phyloP scores from a whole-genome alignment of 805 yeast genomes.

The Sugiyamaella smithiae region DNA sequence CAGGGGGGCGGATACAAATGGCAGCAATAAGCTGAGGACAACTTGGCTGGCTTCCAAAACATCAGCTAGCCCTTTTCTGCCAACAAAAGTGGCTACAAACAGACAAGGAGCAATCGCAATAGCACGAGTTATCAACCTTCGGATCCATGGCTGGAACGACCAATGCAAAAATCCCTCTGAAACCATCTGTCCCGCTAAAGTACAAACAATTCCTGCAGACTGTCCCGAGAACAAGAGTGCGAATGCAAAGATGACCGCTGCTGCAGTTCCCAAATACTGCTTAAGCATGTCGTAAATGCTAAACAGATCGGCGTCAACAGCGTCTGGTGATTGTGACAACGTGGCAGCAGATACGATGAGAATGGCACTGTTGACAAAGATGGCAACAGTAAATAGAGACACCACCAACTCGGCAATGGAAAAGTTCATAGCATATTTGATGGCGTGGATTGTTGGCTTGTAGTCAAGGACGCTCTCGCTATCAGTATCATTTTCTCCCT shows the following conservation, averaged over 20 bases:
- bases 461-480: constrained; percentile 31
- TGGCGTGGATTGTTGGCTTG: constrained; percentile 77
- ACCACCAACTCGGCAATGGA: constrained; percentile 80
- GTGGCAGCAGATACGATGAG: constrained; percentile 91
- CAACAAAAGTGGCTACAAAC: constrained; percentile 65
- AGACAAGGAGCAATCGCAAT: constrained; percentile 85
- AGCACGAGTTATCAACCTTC: constrained; percentile 76
- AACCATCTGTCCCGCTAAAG: constrained; percentile 91
- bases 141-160: constrained; percentile 76
- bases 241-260: constrained; percentile 84
- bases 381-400: constrained; percentile 80
- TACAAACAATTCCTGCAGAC: constrained; percentile 91
- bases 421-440: constrained; percentile 71
- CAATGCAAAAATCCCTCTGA: constrained; percentile 84
- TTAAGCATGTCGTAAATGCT: constrained; percentile 73
- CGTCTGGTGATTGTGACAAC: constrained; percentile 54
- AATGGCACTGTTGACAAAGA: constrained; percentile 90
- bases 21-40: constrained; percentile 72
- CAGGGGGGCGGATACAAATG: constrained; percentile 85
- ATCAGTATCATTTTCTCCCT: constrained; percentile 17
- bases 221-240: constrained; percentile 91
- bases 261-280: constrained; percentile 72
- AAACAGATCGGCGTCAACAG: constrained; percentile 76
- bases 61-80: constrained; percentile 71
- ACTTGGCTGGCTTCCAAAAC: constrained; percentile 83